These are phyloP conservation scores for Tylopilus intermedius DNA, from an alignment of 768 basidiomycete genomes.

Conservation along the genomic window DNA sequence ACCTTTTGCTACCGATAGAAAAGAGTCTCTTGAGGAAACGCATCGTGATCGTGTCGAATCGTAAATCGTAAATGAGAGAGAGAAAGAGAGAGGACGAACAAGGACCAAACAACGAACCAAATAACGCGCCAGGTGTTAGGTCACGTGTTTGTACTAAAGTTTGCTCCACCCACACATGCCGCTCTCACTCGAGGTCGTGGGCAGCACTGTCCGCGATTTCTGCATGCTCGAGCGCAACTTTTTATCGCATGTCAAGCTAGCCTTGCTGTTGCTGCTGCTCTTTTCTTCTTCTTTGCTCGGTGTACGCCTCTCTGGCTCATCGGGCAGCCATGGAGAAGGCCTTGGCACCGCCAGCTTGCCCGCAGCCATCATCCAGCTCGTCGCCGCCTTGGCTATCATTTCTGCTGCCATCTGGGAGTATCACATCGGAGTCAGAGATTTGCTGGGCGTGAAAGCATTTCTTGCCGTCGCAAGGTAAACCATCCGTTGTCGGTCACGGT, in stretches of 20 bases:
- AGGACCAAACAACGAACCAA: conserved; percentile 40
- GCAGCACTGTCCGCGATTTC: conserved; percentile 67
- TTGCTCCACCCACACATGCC: not conserved
- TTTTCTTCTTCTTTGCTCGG: conserved; percentile 61
- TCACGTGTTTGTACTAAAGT: conserved; percentile 15
- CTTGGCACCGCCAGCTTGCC: conserved; percentile 36
- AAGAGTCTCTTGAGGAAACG: conserved; percentile 67
- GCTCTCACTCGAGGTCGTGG: conserved; percentile 40
- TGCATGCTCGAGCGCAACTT: conserved; percentile 78
- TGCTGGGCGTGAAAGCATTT: conserved; percentile 57
- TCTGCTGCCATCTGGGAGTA: conserved; percentile 65
- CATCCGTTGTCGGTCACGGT: conserved; percentile 13
- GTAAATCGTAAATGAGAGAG: conserved; percentile 26
- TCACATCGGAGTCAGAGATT: conserved; percentile 49
- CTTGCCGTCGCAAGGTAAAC: conserved; percentile 50
- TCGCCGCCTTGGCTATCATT: conserved; percentile 50
- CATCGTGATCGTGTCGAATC: conserved; percentile 42
- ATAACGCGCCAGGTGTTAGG: conserved; percentile 17
- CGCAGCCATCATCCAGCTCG: conserved; percentile 49
- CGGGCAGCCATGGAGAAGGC: conserved; percentile 19
- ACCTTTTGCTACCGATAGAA: conserved; percentile 62
- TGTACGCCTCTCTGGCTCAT: conserved; percentile 48
- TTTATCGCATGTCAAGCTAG: conserved; percentile 63
- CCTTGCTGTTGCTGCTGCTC: conserved; percentile 56
- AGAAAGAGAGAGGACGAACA: conserved; percentile 28